Evolutionary conservation across 2,329 filamentous ascomycete species (phyloP).

Genomic region (Cladophialophora immunda): DNA sequence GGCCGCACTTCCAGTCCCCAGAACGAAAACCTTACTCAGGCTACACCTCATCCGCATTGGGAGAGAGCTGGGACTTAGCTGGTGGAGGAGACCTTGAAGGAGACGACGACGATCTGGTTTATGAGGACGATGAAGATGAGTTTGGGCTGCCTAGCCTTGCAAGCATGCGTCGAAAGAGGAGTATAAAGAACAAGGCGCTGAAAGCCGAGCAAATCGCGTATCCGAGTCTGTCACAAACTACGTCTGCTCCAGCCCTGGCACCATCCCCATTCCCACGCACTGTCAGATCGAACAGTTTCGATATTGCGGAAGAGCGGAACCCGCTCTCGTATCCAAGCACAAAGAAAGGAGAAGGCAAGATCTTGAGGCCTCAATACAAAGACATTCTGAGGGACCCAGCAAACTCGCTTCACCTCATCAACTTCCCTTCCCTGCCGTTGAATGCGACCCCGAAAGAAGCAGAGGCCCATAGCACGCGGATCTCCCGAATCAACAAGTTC

Average conservation of each 20-base stretch:
- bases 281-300: constrained; percentile 82
- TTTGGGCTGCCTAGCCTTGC: constrained; percentile 93
- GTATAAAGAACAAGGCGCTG: constrained; percentile 49
- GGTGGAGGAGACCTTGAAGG: constrained; percentile 76
- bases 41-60: constrained; percentile 75
- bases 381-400: constrained; percentile 89
- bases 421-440: constrained; percentile 77
- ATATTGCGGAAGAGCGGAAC: constrained; percentile 91
- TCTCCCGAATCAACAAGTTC: constrained; percentile 97
- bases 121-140: constrained; percentile 90
- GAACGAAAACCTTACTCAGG: constrained; percentile 34
- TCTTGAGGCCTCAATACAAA: constrained; percentile 95
- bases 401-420: constrained; percentile 93
- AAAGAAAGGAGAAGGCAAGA: constrained; percentile 92
- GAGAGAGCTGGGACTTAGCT: constrained; percentile 73
- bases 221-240: constrained; percentile 32
- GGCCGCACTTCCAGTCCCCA: constrained; percentile 36
- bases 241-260: constrained; percentile 33
- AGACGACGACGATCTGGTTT: constrained; percentile 72
- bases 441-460: constrained; percentile 83
- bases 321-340: constrained; percentile 83
- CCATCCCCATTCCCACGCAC: constrained; percentile 26
- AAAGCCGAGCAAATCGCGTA: constrained; percentile 29
- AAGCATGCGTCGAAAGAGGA: constrained; percentile 81
- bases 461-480: constrained; percentile 85